phyloP scores from a whole-genome alignment of 2,329 filamentous ascomycete species.

The Penicillium sp. region DNA sequence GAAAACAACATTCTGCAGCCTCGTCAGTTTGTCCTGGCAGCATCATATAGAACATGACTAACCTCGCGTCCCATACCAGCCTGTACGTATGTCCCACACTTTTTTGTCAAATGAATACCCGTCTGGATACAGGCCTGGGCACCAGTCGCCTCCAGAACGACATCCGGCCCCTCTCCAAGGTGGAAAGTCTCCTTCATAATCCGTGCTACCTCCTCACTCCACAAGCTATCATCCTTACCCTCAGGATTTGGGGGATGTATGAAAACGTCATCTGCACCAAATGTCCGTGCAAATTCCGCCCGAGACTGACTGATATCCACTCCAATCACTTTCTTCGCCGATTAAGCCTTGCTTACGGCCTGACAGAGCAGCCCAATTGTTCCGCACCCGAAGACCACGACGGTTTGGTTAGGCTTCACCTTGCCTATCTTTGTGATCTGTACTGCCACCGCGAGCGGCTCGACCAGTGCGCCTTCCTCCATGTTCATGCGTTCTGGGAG shows the following conservation, averaged over 20 bases:
- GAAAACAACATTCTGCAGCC: conserved; percentile 47
- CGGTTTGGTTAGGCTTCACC: conserved; percentile 43
- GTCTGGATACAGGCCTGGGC: conserved; percentile 50
- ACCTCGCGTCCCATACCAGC: conserved; percentile 53
- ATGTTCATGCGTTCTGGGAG: conserved; percentile 47
- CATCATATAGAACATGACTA: not conserved
- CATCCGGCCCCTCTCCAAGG: conserved; percentile 49
- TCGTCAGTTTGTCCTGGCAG: not conserved
- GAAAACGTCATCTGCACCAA: conserved; percentile 49
- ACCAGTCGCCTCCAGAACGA: conserved; percentile 53
- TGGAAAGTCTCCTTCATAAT: conserved; percentile 41
- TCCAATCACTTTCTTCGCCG: conserved; percentile 47
- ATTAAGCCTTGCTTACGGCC: conserved; percentile 49
- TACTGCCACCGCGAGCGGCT: conserved; percentile 55
- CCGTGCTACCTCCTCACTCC: conserved; percentile 40
- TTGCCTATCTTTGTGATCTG: conserved; percentile 47
- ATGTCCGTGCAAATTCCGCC: conserved; percentile 44
- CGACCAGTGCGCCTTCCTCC: conserved; percentile 55
- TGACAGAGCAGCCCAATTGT: conserved; percentile 51
- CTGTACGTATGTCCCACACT: conserved; percentile 53
- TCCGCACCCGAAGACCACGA: conserved; percentile 52
- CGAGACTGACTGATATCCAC: conserved; percentile 48
- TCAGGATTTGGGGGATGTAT: conserved; percentile 35
- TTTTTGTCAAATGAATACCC: conserved; percentile 46
- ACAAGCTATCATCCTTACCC: conserved; percentile 36